Evolutionary conservation across 495 filamentous ascomycete genomes (phyloP).

Genomic region (Penicillium ochrochloron): DNA sequence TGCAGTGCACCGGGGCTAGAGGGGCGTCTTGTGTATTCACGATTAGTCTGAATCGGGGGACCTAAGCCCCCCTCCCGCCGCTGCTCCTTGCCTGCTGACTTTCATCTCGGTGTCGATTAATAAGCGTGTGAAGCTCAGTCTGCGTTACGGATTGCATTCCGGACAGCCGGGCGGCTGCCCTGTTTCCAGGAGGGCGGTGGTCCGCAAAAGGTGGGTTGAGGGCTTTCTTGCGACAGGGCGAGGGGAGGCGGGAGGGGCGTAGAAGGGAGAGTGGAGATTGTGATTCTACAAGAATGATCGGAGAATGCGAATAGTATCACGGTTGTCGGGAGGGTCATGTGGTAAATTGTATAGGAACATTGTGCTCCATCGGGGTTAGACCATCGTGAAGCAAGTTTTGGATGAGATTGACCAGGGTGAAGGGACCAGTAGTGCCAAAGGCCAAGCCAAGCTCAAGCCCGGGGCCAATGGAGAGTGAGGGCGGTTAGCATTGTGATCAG

Average conservation of each 20-base stretch:
- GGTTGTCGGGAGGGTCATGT: not conserved
- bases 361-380: not conserved
- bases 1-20: not conserved
- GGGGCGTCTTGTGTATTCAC: not conserved
- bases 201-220: not conserved
- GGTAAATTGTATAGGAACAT: not conserved
- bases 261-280: conserved; percentile 6
- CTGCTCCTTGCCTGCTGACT: not conserved
- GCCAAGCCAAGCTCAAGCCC: not conserved
- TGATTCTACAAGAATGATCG: not conserved
- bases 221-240: not conserved
- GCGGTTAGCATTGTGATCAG: not conserved
- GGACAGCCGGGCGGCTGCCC: not conserved
- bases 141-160: not conserved
- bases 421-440: not conserved
- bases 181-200: not conserved
- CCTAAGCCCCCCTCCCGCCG: not conserved
- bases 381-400: conserved; percentile 3
- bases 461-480: not conserved
- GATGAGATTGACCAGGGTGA: not conserved
- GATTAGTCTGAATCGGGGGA: not conserved
- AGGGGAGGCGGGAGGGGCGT: conserved; percentile 4
- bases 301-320: not conserved
- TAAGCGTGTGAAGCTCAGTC: not conserved
- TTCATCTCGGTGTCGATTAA: not conserved